These are phyloP conservation scores for Blakeslea trispora DNA, from an alignment of 371 early-diverging fungal genomes.

Conservation along the genomic window DNA sequence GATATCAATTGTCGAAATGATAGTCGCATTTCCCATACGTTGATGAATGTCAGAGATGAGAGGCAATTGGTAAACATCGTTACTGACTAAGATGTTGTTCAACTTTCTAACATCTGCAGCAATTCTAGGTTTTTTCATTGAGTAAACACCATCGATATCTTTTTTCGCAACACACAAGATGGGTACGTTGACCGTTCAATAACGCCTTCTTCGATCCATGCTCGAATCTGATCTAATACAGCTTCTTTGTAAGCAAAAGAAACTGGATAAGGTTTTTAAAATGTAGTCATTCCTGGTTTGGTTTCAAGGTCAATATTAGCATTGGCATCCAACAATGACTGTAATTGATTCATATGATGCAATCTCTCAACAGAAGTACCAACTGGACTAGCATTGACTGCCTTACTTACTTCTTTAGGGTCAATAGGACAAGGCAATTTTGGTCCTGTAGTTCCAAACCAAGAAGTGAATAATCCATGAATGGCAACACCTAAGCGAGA, in stretches of 20 bases:
- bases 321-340: neutral
- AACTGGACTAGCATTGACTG: neutral
- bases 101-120: slow-evolving; percentile 2
- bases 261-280: neutral
- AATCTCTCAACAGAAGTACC: neutral
- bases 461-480: neutral
- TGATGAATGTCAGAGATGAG: slow-evolving; percentile 1
- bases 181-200: too few species aligned
- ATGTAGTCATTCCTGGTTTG: neutral
- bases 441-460: neutral
- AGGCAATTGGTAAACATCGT: neutral
- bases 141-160: too few species aligned
- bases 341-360: neutral
- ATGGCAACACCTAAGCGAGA: neutral
- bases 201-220: neutral
- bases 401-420: neutral
- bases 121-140: too few species aligned
- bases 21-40: neutral
- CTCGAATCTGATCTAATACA: neutral
- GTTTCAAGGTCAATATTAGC: too few species aligned
- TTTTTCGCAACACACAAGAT: too few species aligned
- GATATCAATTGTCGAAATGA: slow-evolving; percentile 4
- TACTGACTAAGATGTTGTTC: neutral
- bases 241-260: neutral
- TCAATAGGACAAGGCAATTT: slow-evolving; percentile 7